Evolutionary conservation across 2,329 filamentous ascomycete species (phyloP).

Genomic region (Fusarium sp.): DNA sequence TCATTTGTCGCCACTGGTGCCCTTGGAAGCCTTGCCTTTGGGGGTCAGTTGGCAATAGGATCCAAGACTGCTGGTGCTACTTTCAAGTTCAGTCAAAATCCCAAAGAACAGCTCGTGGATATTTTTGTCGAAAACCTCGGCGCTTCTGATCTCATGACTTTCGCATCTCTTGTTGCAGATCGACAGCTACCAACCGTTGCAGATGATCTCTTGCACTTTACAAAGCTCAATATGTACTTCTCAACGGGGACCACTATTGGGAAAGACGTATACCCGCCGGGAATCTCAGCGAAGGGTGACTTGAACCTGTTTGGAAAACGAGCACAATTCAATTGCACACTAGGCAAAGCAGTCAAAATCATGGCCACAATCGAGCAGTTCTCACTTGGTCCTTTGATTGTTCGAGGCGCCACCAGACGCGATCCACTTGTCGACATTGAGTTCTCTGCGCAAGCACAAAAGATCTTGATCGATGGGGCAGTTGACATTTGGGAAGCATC

Average conservation of each 20-base stretch:
- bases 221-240: not conserved
- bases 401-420: not conserved
- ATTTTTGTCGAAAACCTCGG: not conserved
- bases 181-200: not conserved
- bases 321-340: not conserved
- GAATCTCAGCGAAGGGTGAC: not conserved
- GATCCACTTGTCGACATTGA: not conserved
- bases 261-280: not conserved
- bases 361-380: not conserved
- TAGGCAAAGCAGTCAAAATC: not conserved
- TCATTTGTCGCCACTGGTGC: not conserved
- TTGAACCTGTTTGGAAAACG: not conserved
- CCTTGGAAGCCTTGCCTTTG: not conserved
- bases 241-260: not conserved
- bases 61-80: not conserved
- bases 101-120: not conserved
- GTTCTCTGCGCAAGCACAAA: not conserved
- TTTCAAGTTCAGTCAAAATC: not conserved
- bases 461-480: not conserved
- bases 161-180: not conserved
- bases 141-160: not conserved
- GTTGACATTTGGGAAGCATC: not conserved
- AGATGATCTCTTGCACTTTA: not conserved
- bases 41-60: not conserved
- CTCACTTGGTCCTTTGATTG: not conserved